A percentile compares a stretch with the other conserved stretches of the same genome.
Conservation (phyloP, 352 stramenopile genomes). For the Pythium dissimile region DNA sequence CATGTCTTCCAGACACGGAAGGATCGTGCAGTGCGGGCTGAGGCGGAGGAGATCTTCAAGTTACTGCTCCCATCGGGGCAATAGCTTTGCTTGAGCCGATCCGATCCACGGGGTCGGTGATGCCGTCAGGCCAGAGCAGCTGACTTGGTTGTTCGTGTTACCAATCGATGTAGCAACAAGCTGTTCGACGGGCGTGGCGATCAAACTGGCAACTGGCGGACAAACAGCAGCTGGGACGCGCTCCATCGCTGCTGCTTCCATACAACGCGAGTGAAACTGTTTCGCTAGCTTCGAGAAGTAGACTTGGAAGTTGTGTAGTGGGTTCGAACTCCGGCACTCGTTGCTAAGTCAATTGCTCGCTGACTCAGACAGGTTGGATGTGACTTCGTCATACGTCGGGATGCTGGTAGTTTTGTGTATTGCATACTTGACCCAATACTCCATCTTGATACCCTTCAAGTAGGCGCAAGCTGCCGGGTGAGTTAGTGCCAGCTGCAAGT, state of each 20-base stretch:
- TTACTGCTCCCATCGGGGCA: too few species aligned
- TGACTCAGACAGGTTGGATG: constrained; percentile 9
- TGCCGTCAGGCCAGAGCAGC: too few species aligned
- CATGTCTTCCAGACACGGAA: too few species aligned
- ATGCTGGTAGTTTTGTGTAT: neutral
- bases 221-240: too few species aligned
- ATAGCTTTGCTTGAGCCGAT: too few species aligned
- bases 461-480: neutral
- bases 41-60: too few species aligned
- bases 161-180: too few species aligned
- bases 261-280: neutral
- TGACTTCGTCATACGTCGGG: constrained; percentile 11
- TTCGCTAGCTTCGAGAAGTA: constrained; percentile 5
- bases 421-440: constrained; percentile 15
- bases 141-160: too few species aligned
- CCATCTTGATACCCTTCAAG: neutral
- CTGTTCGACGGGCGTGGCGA: too few species aligned
- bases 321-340: constrained; percentile 3
- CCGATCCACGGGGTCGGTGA: too few species aligned
- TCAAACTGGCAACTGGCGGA: neutral
- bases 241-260: neutral
- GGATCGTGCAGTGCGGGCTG: too few species aligned
- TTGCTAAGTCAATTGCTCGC: constrained; percentile 12
- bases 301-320: constrained; percentile 3
- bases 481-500: neutral